Base-by-base conservation (phyloP, 2,329 filamentous ascomycete genomes). In the Venturia carpophila region DNA sequence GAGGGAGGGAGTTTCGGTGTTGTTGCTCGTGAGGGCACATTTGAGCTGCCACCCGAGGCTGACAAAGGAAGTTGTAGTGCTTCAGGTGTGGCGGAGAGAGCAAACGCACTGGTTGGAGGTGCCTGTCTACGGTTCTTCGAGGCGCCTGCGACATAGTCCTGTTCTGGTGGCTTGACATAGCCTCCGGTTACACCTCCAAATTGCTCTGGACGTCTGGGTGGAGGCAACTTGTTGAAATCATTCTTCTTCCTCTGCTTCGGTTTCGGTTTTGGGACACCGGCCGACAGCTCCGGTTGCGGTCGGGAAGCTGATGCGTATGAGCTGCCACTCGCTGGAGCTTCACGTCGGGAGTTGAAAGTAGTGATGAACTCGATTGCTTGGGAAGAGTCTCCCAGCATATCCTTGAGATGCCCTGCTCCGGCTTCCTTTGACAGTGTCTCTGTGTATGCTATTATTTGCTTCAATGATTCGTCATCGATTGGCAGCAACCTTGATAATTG, bases 331-430 rank as follows among this genome's bases (percentile, higher is more conserved):
- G 56, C 70, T 39, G 72, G 75, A 39, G 75, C 72, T 63, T 73
- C 75, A 67, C 84, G 78, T 65, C 84, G 84, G 3, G 87, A 84
- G 73, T 96, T 97, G 77, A 89, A 90, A 13, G 83, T 83, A 27
- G 86, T 81, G 67, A 90, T 89, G 72, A 90, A 90, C 69, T 90
- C 87, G 63, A 90, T 75, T 1, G 85, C 83, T 70, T 89, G 86
- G 1, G 92, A 85, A 7, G 90, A 92, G 74, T 96, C 91, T 62
- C 93, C 94, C 0, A 99, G 83, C 64, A 99, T 80, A 72, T 94
- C 91, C 74, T 87, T 89, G 67, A 99, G 88, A 75, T 97, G 91
- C 52, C 92, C 87, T 62, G 86, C 91, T 17, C 91, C 90, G 68
- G 88, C 89, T 63, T 86, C 78, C 72, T 89, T 92, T 24, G 91